Evolutionary conservation across 306 rosid species (phyloP).

Genomic region (Glycyrrhiza uralensis): DNA sequence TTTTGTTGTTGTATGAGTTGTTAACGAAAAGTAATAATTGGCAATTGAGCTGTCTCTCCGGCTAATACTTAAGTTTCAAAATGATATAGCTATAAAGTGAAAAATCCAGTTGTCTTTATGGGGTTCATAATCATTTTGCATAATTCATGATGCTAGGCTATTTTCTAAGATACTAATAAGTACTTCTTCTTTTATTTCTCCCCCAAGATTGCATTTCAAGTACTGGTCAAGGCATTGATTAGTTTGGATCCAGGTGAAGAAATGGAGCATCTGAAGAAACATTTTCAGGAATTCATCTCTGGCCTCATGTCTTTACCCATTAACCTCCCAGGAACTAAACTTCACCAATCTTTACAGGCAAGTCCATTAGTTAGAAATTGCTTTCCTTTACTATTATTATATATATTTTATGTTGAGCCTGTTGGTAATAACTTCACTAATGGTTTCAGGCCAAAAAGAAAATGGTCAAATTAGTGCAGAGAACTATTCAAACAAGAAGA

Average conservation of each 20-base stretch:
- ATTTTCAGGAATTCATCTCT: slow-evolving; percentile 73
- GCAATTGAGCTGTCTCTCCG: slow-evolving; percentile 32
- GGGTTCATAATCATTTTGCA: slow-evolving; percentile 46
- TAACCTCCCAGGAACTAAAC: slow-evolving; percentile 72
- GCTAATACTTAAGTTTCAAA: slow-evolving; percentile 43
- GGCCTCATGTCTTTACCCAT: slow-evolving; percentile 88
- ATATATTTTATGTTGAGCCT: background rate
- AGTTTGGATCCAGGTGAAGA: slow-evolving; percentile 73
- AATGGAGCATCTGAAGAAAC: slow-evolving; percentile 70
- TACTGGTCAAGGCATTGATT: slow-evolving; percentile 75
- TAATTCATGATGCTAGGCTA: slow-evolving; percentile 11
- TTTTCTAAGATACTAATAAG: slow-evolving; percentile 36
- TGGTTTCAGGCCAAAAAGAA: slow-evolving; percentile 75
- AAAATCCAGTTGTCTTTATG: slow-evolving; percentile 39
- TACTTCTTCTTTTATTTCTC: slow-evolving; percentile 32
- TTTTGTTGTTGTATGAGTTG: slow-evolving; percentile 19
- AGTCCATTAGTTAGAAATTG: slow-evolving; percentile 22
- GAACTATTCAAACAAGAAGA: slow-evolving; percentile 52
- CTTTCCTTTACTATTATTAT: background rate
- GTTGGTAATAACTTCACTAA: background rate
- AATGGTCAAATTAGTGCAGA: slow-evolving; percentile 65
- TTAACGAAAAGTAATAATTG: slow-evolving; percentile 29
- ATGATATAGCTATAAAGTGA: slow-evolving; percentile 34
- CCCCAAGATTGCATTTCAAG: slow-evolving; percentile 77
- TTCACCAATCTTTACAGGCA: slow-evolving; percentile 76